Evolutionary conservation across 2,329 filamentous ascomycete species (phyloP).

Genomic region (Hypoxylon sp.): DNA sequence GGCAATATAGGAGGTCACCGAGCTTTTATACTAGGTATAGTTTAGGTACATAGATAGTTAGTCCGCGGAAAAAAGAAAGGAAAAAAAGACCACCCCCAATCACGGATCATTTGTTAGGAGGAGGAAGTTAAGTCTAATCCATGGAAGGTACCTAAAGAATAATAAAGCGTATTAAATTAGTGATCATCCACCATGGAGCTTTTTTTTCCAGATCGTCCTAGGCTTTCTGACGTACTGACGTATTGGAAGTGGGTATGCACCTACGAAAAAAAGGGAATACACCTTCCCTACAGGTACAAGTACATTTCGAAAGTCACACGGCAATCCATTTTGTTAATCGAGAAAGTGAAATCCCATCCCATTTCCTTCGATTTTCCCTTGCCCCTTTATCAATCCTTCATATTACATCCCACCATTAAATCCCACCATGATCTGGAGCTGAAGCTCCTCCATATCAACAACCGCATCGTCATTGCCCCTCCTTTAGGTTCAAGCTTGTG

Average conservation of each 20-base stretch:
- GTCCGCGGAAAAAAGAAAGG: no score
- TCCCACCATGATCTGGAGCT: slow-evolving; percentile 11
- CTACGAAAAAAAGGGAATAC: slow-evolving; percentile 22
- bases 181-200: slow-evolving; percentile 27
- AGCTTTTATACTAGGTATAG: background rate
- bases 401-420: slow-evolving; percentile 12
- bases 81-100: background rate
- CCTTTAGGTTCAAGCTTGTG: slow-evolving; percentile 6
- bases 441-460: slow-evolving; percentile 16
- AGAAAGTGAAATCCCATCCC: slow-evolving; percentile 47
- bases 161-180: slow-evolving; percentile 20
- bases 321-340: slow-evolving; percentile 46
- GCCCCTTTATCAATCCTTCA: slow-evolving; percentile 34
- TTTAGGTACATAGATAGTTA: no score
- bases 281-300: slow-evolving; percentile 37
- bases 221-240: slow-evolving; percentile 32
- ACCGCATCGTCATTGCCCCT: slow-evolving; percentile 19
- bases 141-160: slow-evolving; percentile 2
- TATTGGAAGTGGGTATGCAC: slow-evolving; percentile 21
- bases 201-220: slow-evolving; percentile 32
- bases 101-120: background rate
- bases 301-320: slow-evolving; percentile 40
- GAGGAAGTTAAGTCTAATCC: background rate
- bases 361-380: slow-evolving; percentile 40
- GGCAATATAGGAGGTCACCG: background rate